Evolutionary conservation across 1,284 basidiomycete genomes (phyloP).

Genomic region (Cystobasidiaceae sp.): DNA sequence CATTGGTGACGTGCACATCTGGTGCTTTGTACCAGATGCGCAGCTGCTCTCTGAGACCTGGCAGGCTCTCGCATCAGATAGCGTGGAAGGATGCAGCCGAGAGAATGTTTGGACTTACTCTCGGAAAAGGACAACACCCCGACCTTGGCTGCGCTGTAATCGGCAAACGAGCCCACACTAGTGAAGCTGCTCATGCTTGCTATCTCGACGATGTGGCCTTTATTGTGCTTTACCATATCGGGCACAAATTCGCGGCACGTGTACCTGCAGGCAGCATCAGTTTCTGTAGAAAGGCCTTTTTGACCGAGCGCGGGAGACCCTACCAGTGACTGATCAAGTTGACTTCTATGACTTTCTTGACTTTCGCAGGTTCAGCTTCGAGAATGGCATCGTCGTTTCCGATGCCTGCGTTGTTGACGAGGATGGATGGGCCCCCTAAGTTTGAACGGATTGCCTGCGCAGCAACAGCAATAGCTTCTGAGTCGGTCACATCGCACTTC

Average conservation of each 20-base stretch:
- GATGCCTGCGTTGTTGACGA: conserved; percentile 25
- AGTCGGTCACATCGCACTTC: conserved; percentile 12
- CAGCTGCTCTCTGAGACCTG: not conserved
- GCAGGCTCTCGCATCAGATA: not conserved
- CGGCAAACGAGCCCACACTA: not conserved
- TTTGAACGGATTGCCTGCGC: not conserved
- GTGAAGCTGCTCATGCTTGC: not conserved
- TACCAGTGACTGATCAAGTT: not conserved
- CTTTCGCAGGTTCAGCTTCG: not conserved
- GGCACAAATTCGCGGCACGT: conserved; percentile 86
- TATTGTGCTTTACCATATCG: conserved; percentile 67
- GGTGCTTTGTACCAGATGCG: conserved; percentile 10
- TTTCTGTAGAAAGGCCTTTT: conserved; percentile 64
- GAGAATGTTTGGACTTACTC: not conserved
- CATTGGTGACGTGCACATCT: not conserved
- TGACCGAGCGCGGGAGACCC: too few relatives aligned
- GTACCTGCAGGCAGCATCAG: too few relatives aligned
- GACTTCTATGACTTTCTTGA: not conserved
- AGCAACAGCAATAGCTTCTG: not conserved
- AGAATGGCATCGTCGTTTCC: not conserved
- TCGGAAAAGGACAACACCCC: conserved; percentile 1
- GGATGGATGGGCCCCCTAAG: conserved; percentile 8
- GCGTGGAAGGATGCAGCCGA: not conserved
- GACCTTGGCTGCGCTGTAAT: not conserved
- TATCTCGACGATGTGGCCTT: conserved; percentile 72